Percentiles rank a stretch among this genome's conserved stretches.
phyloP scores from a whole-genome alignment of 345 rosid species.

The Psidium friedrichsthalianum region DNA sequence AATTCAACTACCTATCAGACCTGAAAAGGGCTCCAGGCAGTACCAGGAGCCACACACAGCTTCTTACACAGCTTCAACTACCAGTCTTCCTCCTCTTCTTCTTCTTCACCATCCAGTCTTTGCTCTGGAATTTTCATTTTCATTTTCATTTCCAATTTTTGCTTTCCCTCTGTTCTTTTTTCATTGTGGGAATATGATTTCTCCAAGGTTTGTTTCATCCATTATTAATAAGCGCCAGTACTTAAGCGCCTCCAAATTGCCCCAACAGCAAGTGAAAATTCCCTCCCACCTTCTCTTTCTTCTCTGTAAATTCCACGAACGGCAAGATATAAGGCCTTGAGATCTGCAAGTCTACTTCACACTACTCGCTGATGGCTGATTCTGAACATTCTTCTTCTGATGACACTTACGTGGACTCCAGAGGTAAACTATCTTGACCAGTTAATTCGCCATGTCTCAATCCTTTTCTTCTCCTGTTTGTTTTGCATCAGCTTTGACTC shows the following conservation, averaged over 20 bases:
- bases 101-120: slow-evolving; percentile 3
- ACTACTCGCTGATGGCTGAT: slow-evolving; percentile 31
- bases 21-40: neutral
- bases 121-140: neutral
- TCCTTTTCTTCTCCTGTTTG: neutral
- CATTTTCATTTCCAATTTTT: neutral
- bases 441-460: neutral
- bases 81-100: neutral
- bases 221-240: neutral
- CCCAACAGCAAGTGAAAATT: neutral
- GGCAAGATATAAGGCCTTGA: neutral
- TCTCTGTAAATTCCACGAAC: neutral
- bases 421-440: slow-evolving; percentile 13
- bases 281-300: neutral
- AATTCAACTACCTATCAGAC: slow-evolving; percentile 11
- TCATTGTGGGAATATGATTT: neutral
- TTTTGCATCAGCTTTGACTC: neutral
- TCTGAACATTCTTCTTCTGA: slow-evolving; percentile 37
- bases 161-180: neutral
- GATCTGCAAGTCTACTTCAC: neutral
- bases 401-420: slow-evolving; percentile 15
- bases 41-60: neutral
- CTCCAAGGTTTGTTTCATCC: neutral
- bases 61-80: slow-evolving; percentile 1
- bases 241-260: neutral